Evolutionary conservation across 352 stramenopile species (phyloP).

Genomic region (Globisporangium barbulae): DNA sequence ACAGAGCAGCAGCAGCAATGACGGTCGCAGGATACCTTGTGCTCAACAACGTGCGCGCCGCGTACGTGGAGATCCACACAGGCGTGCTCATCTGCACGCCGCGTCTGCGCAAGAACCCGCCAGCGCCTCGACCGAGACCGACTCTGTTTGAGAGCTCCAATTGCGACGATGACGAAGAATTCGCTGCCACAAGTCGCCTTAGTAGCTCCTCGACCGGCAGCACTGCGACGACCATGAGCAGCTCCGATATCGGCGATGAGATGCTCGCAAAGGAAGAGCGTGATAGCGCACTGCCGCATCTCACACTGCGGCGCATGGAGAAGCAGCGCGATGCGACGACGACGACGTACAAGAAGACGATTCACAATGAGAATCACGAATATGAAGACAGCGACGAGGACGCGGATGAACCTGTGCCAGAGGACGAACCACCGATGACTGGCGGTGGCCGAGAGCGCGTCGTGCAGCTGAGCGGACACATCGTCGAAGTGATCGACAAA

Average conservation of each 20-base stretch:
- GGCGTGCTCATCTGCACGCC: conserved; percentile 47
- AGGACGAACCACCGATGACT: conserved; percentile 6
- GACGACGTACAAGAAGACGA: conserved; percentile 23
- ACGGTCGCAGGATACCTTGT: conserved; percentile 66
- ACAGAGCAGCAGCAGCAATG: conserved; percentile 25
- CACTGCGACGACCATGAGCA: conserved; percentile 18
- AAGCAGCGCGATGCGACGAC: conserved; percentile 15
- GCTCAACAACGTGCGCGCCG: conserved; percentile 44
- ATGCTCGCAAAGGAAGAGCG: not conserved
- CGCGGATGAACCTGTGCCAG: conserved; percentile 13
- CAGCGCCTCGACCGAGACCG: not conserved
- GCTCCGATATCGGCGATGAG: conserved; percentile 3
- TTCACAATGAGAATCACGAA: conserved; percentile 29
- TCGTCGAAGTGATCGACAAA: conserved; percentile 56
- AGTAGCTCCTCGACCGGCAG: conserved; percentile 18
- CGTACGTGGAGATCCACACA: conserved; percentile 59
- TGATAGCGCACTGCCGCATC: conserved; percentile 27
- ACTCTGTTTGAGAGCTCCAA: not conserved
- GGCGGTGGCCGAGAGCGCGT: conserved; percentile 27
- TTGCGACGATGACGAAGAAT: not conserved
- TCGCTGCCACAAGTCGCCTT: not conserved
- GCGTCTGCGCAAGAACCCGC: conserved; percentile 13
- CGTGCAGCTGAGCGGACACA: conserved; percentile 56
- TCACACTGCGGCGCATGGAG: conserved; percentile 49
- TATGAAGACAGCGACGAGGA: conserved; percentile 20